phyloP scores from a whole-genome alignment of 2,329 filamentous ascomycete genomes.

The Metarhizium humberi region DNA sequence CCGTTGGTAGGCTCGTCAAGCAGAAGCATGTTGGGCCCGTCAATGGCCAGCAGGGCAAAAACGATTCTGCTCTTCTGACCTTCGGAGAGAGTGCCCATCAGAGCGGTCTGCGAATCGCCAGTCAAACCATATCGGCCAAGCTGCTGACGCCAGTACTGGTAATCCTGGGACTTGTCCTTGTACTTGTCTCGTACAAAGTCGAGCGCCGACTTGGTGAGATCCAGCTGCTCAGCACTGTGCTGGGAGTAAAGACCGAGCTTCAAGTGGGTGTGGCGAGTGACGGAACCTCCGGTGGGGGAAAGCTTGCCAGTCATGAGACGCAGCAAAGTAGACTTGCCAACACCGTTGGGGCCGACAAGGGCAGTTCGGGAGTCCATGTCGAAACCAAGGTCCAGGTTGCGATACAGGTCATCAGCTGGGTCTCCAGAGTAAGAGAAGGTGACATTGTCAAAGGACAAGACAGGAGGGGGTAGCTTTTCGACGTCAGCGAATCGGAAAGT shows the following conservation, averaged over 20 bases:
- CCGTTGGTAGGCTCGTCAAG: conserved; percentile 99
- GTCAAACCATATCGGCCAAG: conserved; percentile 89
- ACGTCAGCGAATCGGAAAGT: conserved; percentile 98
- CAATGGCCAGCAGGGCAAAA: conserved; percentile 91
- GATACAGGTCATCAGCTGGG: conserved; percentile 83
- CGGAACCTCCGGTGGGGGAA: conserved; percentile 69
- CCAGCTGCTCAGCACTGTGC: conserved; percentile 96
- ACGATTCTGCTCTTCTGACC: conserved; percentile 98
- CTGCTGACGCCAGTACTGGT: conserved; percentile 99
- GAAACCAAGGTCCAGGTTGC: conserved; percentile 93
- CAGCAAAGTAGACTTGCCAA: conserved; percentile 94
- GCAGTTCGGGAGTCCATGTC: conserved; percentile 99
- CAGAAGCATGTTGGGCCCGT: conserved; percentile 93
- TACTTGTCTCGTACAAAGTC: conserved; percentile 99
- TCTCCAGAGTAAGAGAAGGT: conserved; percentile 97
- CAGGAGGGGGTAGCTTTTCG: conserved; percentile 96
- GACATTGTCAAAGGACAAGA: conserved; percentile 92
- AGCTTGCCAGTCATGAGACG: conserved; percentile 95
- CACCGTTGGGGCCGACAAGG: conserved; percentile 96
- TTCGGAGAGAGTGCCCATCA: conserved; percentile 97
- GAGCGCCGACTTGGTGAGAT: conserved; percentile 92
- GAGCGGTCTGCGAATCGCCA: conserved; percentile 87
- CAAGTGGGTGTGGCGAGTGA: conserved; percentile 92
- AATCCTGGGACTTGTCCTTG: conserved; percentile 79
- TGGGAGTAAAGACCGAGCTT: conserved; percentile 98